Evolutionary conservation across 306 rosid species (phyloP).

Genomic region (Cucurbita moschata): DNA sequence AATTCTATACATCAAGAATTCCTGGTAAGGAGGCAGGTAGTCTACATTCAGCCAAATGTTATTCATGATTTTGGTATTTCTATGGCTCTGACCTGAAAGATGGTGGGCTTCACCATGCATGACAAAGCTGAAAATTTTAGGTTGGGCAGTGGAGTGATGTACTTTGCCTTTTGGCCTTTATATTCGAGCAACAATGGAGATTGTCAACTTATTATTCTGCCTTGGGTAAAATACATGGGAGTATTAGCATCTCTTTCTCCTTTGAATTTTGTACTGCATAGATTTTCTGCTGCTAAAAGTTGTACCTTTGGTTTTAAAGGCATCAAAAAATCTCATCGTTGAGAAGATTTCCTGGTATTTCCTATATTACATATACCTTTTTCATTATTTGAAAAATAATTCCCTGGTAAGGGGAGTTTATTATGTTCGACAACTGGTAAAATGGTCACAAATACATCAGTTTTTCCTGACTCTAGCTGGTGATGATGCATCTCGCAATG

Average conservation of each 20-base stretch:
- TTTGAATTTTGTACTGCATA: constrained; percentile 30
- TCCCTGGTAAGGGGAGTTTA: constrained; percentile 99
- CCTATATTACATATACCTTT: constrained; percentile 32
- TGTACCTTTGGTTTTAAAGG: constrained; percentile 52
- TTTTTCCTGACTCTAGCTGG: constrained; percentile 90
- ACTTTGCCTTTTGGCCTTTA: constrained; percentile 41
- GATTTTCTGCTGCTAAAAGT: constrained; percentile 56
- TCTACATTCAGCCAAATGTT: constrained; percentile 22
- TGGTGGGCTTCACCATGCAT: constrained; percentile 41
- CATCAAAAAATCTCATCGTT: constrained; percentile 47
- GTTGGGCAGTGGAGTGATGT: constrained; percentile 58
- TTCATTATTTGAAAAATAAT: constrained; percentile 24
- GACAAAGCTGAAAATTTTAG: constrained; percentile 33
- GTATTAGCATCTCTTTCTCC: constrained; percentile 59
- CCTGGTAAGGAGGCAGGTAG: constrained; percentile 55
- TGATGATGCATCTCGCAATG: constrained; percentile 92
- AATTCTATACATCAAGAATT: constrained; percentile 13
- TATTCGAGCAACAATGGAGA: constrained; percentile 75
- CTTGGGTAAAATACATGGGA: constrained; percentile 84
- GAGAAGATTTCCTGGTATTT: constrained; percentile 46
- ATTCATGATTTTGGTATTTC: constrained; percentile 14
- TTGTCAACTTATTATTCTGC: constrained; percentile 46
- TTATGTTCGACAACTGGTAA: constrained; percentile 60
- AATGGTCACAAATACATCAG: constrained; percentile 76
- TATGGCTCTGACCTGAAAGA: constrained; percentile 33